Percentiles rank a stretch among this genome's conserved stretches.
These are phyloP conservation scores for Phytopythium mirpurense DNA, from an alignment of 352 stramenopile species.

Conservation along the genomic window DNA sequence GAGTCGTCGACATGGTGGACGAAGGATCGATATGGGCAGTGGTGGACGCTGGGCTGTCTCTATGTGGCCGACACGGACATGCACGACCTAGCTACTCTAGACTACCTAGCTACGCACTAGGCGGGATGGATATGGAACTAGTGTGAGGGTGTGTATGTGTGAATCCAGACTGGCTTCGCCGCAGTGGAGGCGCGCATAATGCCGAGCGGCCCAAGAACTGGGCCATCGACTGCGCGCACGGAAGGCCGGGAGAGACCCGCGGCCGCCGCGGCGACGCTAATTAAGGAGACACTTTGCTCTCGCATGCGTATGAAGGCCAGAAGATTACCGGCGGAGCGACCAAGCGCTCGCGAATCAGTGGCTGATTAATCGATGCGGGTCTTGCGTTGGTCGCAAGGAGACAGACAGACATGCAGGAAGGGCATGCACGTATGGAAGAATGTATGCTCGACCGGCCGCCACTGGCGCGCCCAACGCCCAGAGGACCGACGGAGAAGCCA, in stretches of 20 bases:
- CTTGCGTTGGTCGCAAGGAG: constrained; percentile 5
- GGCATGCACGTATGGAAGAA: constrained; percentile 5
- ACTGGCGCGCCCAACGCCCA: not conserved
- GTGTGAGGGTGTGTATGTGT: constrained; percentile 48
- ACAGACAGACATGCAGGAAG: constrained; percentile 9
- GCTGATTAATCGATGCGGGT: constrained; percentile 88
- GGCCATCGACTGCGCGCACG: constrained; percentile 48
- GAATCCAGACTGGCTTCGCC: constrained; percentile 84
- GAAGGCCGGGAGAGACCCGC: constrained; percentile 15
- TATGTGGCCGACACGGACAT: no score
- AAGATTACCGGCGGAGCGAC: constrained; percentile 45
- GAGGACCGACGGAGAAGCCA: not conserved
- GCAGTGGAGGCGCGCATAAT: constrained; percentile 55
- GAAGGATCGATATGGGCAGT: no score
- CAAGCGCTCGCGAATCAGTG: constrained; percentile 42
- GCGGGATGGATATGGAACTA: no score
- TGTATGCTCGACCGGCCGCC: not conserved
- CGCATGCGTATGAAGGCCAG: constrained; percentile 88
- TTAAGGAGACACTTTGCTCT: constrained; percentile 79
- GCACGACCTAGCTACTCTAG: no score
- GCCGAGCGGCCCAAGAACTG: constrained; percentile 78
- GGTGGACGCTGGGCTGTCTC: no score
- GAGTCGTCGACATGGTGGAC: no score
- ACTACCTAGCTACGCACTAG: no score
- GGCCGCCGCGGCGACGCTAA: constrained; percentile 57